Evolutionary conservation across 1,284 basidiomycete genomes (phyloP).

Genomic region (Phaffia rhodozyma): DNA sequence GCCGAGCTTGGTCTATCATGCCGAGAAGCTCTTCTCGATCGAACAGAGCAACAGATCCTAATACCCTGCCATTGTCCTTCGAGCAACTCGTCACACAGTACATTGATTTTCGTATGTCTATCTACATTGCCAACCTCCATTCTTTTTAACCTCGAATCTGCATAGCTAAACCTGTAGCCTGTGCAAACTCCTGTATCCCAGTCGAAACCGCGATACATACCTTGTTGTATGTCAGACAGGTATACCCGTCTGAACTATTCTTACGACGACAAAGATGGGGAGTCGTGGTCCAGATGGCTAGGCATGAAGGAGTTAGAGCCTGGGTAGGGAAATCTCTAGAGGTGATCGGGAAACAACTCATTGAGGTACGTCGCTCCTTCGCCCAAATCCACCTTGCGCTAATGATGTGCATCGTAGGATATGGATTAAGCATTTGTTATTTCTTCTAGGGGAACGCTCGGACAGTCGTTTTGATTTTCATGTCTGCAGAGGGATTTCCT

Average conservation of each 20-base stretch:
- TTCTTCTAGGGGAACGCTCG: background rate
- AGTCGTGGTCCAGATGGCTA: background rate
- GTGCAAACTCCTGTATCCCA: background rate
- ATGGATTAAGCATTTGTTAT: too few species aligned
- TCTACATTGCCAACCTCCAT: background rate
- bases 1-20: too few species aligned
- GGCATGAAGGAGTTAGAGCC: background rate
- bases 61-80: background rate
- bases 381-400: too few species aligned
- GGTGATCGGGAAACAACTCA: background rate
- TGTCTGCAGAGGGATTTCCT: background rate
- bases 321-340: background rate
- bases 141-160: background rate
- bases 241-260: conserved; percentile 9
- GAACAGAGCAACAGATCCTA: too few species aligned
- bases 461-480: background rate
- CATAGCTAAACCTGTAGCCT: background rate
- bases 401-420: background rate
- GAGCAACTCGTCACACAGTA: conserved; percentile 2
- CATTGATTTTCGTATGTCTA: background rate
- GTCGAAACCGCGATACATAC: conserved; percentile 6
- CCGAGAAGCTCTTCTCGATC: too few species aligned
- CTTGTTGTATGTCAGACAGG: background rate
- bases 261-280: background rate
- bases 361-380: background rate